Conservation (phyloP, 306 rosid species). For the Prunus campanulata region DNA sequence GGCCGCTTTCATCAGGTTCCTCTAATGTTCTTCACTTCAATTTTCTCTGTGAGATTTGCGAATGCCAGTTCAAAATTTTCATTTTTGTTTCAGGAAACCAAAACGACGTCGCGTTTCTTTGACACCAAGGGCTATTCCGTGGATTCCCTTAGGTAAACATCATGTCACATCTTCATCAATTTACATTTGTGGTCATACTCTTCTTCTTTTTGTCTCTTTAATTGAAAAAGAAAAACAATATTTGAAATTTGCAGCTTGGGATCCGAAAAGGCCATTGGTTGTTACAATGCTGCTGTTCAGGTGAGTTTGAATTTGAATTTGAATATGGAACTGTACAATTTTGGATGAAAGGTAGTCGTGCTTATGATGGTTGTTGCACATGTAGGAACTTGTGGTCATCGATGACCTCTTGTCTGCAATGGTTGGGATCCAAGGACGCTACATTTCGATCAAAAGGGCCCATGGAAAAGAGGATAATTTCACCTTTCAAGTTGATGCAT, state of each 20-base stretch:
- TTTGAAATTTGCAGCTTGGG: constrained; percentile 23
- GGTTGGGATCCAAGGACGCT: constrained; percentile 90
- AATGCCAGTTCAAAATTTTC: neutral
- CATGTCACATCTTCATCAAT: neutral
- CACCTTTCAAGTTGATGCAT: constrained; percentile 65
- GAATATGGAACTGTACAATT: neutral
- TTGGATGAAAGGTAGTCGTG: neutral
- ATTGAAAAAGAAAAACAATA: neutral
- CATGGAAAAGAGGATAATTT: constrained; percentile 58
- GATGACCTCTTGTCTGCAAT: constrained; percentile 84
- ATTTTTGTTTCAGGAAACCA: constrained; percentile 36
- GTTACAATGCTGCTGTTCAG: constrained; percentile 76
- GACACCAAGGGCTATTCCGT: constrained; percentile 34
- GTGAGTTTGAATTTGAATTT: constrained; percentile 30
- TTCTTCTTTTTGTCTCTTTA: neutral
- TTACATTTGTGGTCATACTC: neutral
- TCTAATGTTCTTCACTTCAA: neutral
- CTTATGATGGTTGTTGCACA: neutral
- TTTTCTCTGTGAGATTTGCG: neutral
- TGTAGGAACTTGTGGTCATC: constrained; percentile 90
- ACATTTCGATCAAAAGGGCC: constrained; percentile 63
- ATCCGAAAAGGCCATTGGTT: constrained; percentile 62
- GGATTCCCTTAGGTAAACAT: constrained; percentile 35
- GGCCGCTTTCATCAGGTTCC: constrained; percentile 58
- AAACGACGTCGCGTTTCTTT: constrained; percentile 38